Percentiles rank a stretch among this genome's conserved stretches.
These are phyloP conservation scores for Acmispon strigosus DNA, from an alignment of 306 rosid species.

Conservation along the genomic window DNA sequence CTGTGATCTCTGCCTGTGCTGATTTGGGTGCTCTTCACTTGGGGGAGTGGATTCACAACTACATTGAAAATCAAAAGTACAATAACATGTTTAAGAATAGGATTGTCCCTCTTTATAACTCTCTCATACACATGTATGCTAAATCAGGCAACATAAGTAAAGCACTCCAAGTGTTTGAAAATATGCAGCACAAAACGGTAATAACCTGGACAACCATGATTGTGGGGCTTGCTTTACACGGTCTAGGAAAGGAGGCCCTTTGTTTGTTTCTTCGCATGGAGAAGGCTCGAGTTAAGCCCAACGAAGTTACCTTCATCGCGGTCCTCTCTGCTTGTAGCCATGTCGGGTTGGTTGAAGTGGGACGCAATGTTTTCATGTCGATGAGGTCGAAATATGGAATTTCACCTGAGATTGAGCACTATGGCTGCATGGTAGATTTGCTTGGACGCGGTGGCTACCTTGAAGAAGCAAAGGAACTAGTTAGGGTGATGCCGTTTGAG, in stretches of 20 bases:
- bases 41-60: slow-evolving; percentile 62
- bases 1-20: slow-evolving; percentile 67
- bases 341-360: slow-evolving; percentile 49
- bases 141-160: slow-evolving; percentile 52
- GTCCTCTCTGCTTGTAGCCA: slow-evolving; percentile 78
- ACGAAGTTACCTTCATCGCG: slow-evolving; percentile 54
- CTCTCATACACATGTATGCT: slow-evolving; percentile 71
- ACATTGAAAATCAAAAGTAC: slow-evolving; percentile 34
- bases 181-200: slow-evolving; percentile 39
- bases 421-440: slow-evolving; percentile 43
- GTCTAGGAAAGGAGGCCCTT: slow-evolving; percentile 56
- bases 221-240: slow-evolving; percentile 68
- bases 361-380: slow-evolving; percentile 32
- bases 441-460: slow-evolving; percentile 67
- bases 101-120: slow-evolving; percentile 41
- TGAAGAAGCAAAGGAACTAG: slow-evolving; percentile 51
- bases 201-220: slow-evolving; percentile 69
- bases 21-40: slow-evolving; percentile 59
- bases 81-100: slow-evolving; percentile 13
- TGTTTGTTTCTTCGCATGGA: slow-evolving; percentile 48
- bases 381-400: slow-evolving; percentile 45
- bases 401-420: slow-evolving; percentile 46
- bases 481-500: slow-evolving; percentile 50
- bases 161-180: slow-evolving; percentile 27
- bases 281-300: slow-evolving; percentile 43